phyloP scores from a whole-genome alignment of 768 basidiomycete species.

The Lenzites betulinus region DNA sequence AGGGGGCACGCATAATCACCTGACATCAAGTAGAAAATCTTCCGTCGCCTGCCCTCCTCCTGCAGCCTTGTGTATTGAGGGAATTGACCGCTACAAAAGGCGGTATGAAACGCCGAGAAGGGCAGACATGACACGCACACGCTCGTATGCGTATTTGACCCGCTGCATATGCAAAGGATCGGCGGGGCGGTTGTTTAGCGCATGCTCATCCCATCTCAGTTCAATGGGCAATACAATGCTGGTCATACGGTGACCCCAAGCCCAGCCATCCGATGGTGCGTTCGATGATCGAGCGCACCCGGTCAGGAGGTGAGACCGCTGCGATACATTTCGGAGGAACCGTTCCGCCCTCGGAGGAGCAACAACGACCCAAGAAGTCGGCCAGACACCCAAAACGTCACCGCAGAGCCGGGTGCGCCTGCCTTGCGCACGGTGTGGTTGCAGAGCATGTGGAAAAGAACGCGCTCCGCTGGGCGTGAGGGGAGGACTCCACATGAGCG shows the following conservation, averaged over 20 bases:
- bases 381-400: not conserved
- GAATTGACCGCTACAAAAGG: too few relatives aligned
- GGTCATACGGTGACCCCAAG: not conserved
- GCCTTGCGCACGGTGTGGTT: not conserved
- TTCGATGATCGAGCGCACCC: not conserved
- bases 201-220: too few relatives aligned
- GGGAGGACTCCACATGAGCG: not conserved
- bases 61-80: too few relatives aligned
- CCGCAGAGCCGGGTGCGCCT: not conserved
- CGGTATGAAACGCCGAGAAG: too few relatives aligned
- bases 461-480: not conserved
- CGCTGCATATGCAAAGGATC: too few relatives aligned
- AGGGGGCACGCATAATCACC: too few relatives aligned
- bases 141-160: too few relatives aligned
- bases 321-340: not conserved
- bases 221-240: too few relatives aligned
- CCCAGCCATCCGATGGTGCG: not conserved
- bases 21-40: too few relatives aligned
- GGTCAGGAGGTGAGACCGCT: not conserved
- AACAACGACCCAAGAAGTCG: not conserved
- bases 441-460: not conserved
- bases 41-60: too few relatives aligned
- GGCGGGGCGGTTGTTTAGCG: too few relatives aligned
- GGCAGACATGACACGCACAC: too few relatives aligned
- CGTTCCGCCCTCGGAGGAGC: not conserved